Percentiles rank a stretch among this genome's conserved stretches.
Conservation (phyloP, 169 alveolate species). For the Plasmodium gaboni region DNA sequence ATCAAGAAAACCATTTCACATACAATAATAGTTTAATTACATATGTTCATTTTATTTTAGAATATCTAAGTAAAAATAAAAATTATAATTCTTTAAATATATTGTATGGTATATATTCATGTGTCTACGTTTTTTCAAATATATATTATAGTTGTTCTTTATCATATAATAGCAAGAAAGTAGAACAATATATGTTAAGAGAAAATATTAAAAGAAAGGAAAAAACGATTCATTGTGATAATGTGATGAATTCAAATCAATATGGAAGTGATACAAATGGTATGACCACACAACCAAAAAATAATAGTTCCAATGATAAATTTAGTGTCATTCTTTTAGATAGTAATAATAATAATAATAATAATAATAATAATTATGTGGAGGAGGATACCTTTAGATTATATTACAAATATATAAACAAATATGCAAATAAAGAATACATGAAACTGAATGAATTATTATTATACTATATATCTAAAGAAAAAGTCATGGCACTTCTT, state of each 20-base stretch:
- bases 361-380: not conserved
- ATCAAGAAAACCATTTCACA: not conserved
- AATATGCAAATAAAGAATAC: constrained; percentile 12
- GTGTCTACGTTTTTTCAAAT: constrained; percentile 24
- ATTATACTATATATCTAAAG: constrained; percentile 44
- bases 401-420: constrained; percentile 13
- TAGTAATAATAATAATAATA: not conserved
- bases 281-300: too few relatives aligned
- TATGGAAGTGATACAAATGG: not conserved
- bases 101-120: constrained; percentile 35
- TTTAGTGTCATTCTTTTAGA: too few relatives aligned
- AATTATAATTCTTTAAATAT: constrained; percentile 13
- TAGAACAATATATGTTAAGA: not conserved
- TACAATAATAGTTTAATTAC: constrained; percentile 20
- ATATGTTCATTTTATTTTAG: constrained; percentile 32
- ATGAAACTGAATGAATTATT: constrained; percentile 49
- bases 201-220: not conserved
- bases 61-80: constrained; percentile 18
- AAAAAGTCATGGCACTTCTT: not conserved
- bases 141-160: constrained; percentile 21
- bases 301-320: too few relatives aligned
- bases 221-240: not conserved
- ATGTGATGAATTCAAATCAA: not conserved
- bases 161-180: constrained; percentile 7
- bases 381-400: not conserved